Base-by-base conservation (phyloP, 257 asterid species). In the Oldenlandia corymbosa region DNA sequence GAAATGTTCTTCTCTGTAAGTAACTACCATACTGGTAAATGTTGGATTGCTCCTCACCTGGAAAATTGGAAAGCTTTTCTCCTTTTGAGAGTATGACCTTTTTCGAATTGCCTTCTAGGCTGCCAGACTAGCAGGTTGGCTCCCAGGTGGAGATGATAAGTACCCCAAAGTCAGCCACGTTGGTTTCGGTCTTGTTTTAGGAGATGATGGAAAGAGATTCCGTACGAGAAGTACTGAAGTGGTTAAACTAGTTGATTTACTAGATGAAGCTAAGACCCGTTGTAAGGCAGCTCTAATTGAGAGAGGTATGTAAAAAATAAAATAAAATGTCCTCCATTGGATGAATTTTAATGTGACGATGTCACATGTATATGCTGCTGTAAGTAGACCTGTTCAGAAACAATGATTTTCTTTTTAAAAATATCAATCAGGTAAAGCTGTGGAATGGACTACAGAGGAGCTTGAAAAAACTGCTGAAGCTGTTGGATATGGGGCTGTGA, bases 401-500 rank as follows among this genome's bases (percentile, higher is more conserved):
- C 1, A 21, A 10, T 56, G n/a, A 12, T 45, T 21, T 8, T 20
- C 39, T 18, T 30, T 71, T 23, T n/a, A n/a, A n/a, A 28, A 66
- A 64, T 69, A 62, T 55, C 75, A 62, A 57, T 62, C 83, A 93
- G 99, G 96, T 62, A 90, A 85, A 77, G 87, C 70, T 62, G 70
- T 68, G 53, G 87, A 84, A 27, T 90, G 93, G 96, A 84, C 97
- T 11, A 83, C 64, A 23, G 96, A 87, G 77, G 99, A 90, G 85
- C 94, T 93, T 20, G 96, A 93, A 50, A 60, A 79, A 75, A 90
- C 88, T 78, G 96, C 97, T 39, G 99, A 93, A 77, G 99, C 97
- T 26, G 80, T 93, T 58, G 99, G 99, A 80, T 93, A 93, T 74
- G 96, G 99, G 31, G 99, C 97, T 73, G 86, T 93, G 34, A 87